These are phyloP conservation scores for Paragyromitra xinjiangensis DNA, from an alignment of 495 filamentous ascomycete species.

Conservation along the genomic window DNA sequence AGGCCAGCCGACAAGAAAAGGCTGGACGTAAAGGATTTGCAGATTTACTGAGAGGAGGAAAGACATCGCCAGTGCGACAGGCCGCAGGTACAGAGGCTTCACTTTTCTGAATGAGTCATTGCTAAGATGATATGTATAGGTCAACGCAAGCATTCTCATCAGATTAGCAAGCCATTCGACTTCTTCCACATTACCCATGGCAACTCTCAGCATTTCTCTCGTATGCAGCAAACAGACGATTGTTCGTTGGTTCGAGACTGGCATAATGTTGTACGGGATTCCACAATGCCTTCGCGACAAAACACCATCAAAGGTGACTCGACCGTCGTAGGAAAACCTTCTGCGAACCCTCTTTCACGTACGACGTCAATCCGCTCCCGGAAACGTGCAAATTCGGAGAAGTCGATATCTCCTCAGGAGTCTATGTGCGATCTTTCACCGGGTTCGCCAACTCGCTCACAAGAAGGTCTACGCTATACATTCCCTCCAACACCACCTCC, in stretches of 20 bases:
- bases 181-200: slow-evolving; percentile 55
- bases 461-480: slow-evolving; percentile 35
- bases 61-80: slow-evolving; percentile 39
- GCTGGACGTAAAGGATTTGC: slow-evolving; percentile 50
- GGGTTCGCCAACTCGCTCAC: slow-evolving; percentile 30
- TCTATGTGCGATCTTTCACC: slow-evolving; percentile 42
- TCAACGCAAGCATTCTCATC: slow-evolving; percentile 44
- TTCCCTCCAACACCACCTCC: slow-evolving; percentile 48
- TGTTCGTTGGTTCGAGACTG: slow-evolving; percentile 45
- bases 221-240: slow-evolving; percentile 43
- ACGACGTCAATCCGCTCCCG: slow-evolving; percentile 50
- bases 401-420: slow-evolving; percentile 44
- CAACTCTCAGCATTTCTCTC: slow-evolving; percentile 52
- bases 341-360: slow-evolving; percentile 23
- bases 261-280: slow-evolving; percentile 50
- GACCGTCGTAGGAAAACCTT: slow-evolving; percentile 32
- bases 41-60: slow-evolving; percentile 47
- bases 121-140: slow-evolving; percentile 48
- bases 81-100: slow-evolving; percentile 33
- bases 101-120: slow-evolving; percentile 22
- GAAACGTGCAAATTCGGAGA: slow-evolving; percentile 48
- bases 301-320: slow-evolving; percentile 38
- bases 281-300: slow-evolving; percentile 33
- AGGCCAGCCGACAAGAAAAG: slow-evolving; percentile 45
- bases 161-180: slow-evolving; percentile 57